These are phyloP conservation scores for Nitzschia sp. DNA, from an alignment of 108 stramenopile species.

Conservation along the genomic window DNA sequence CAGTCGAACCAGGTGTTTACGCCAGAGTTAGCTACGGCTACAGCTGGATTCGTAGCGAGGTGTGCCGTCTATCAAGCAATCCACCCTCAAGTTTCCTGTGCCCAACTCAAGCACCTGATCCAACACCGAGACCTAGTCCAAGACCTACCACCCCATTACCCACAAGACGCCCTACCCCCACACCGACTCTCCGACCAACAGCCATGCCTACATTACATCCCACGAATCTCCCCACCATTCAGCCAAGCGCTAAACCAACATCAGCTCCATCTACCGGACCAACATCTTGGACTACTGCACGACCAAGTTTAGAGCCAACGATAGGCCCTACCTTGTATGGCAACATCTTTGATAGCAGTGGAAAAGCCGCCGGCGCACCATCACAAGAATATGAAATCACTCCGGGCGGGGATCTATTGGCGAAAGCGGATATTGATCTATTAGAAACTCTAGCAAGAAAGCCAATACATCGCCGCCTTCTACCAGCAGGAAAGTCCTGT, in stretches of 20 bases:
- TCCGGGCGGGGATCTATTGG: too few species aligned
- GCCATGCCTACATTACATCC: not conserved
- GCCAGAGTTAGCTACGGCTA: conserved; percentile 11
- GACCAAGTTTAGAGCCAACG: too few species aligned
- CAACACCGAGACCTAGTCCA: not conserved
- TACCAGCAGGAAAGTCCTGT: conserved; percentile 1
- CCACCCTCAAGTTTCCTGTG: conserved; percentile 19
- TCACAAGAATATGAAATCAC: too few species aligned
- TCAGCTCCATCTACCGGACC: not conserved
- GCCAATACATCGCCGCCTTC: not conserved
- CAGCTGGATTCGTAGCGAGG: conserved; percentile 8
- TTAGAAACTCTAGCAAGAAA: not conserved
- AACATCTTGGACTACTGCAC: not conserved
- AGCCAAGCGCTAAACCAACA: not conserved
- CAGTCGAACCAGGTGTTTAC: conserved; percentile 11
- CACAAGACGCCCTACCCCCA: not conserved
- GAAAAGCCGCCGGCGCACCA: too few species aligned
- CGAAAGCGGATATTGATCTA: not conserved
- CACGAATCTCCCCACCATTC: not conserved
- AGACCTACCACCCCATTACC: not conserved
- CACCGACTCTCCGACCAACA: not conserved
- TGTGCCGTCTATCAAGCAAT: conserved; percentile 8
- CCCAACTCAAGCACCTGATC: not conserved
- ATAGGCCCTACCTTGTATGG: too few species aligned
- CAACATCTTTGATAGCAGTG: too few species aligned